Evolutionary conservation across 2,329 filamentous ascomycete genomes (phyloP), one percentile per base, ranked within the genome.

Genomic region (Aspergillus calidoustus): DNA sequence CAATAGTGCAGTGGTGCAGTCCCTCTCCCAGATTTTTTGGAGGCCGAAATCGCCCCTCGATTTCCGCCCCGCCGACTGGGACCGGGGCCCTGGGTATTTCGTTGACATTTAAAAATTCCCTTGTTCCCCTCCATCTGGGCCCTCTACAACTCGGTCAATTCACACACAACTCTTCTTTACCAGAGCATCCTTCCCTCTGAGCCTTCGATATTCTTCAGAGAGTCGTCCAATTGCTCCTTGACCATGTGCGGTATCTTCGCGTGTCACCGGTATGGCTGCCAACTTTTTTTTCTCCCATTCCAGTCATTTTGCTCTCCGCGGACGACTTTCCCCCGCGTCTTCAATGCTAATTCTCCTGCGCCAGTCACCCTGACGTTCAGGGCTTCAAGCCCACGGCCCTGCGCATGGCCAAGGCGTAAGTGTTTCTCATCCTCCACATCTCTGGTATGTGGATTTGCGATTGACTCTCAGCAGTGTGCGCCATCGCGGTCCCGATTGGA

Each of bases 401-500:
- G 80, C 90, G 90, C 82, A 91, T 98, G 83, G 89, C 93, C 69
- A 97, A 97, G 86, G 90, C 92, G 92, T 96, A 87, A 80, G 91
- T 87, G 53, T 57, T 25, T 49, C 43, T n/a, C 51, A 54, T 43
- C 15, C 34, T 51, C 44, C 23, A 38, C 19, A 48, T 52, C 5
- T n/a, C 48, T 47, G 34, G 13, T 8, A 25, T n/a, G 17, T 48
- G 22, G 55, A 62, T 56, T 64, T 62, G 43, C 60, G 46, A 60
- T 69, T 77, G 82, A 82, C 69, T 69, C 67, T 69, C 73, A 69
- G 71, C 77, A 96, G 92, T 77, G 87, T 97, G 76, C 93, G 96
- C 73, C 95, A 99, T 82, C 90, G 95, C 80, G 95, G 95, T 72
- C 95, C 95, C 74, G 95, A 99, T 84, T 99, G 95, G 95, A 97